Evolutionary conservation across 176 grass and related monocot species (phyloP).

Genomic region (bread wheat (Triticum aestivum)): IWGSC_CS_RefSeq_v2.1 NC_057810.1:123801283-123801782

Average conservation of each 20-base stretch:
- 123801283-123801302: slow-evolving; percentile 60
- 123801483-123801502: background rate
- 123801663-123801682: slow-evolving; percentile 47
- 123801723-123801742: no score
- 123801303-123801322: slow-evolving; percentile 45
- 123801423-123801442: slow-evolving; percentile 32
- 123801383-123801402: background rate
- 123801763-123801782: no score
- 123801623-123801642: slow-evolving; percentile 46
- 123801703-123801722: no score
- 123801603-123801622: slow-evolving; percentile 51
- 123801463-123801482: slow-evolving; percentile 53
- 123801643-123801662: slow-evolving; percentile 83
- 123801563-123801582: no score
- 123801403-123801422: slow-evolving; percentile 59
- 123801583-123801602: background rate
- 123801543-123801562: no score
- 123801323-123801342: background rate
- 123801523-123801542: no score
- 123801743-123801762: slow-evolving; percentile 25
- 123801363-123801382: no score
- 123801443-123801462: slow-evolving; percentile 54
- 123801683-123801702: background rate
- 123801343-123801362: background rate
- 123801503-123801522: background rate